Evolutionary conservation across 2,329 filamentous ascomycete genomes (phyloP).

Genomic region (Talaromyces islandicus): DNA sequence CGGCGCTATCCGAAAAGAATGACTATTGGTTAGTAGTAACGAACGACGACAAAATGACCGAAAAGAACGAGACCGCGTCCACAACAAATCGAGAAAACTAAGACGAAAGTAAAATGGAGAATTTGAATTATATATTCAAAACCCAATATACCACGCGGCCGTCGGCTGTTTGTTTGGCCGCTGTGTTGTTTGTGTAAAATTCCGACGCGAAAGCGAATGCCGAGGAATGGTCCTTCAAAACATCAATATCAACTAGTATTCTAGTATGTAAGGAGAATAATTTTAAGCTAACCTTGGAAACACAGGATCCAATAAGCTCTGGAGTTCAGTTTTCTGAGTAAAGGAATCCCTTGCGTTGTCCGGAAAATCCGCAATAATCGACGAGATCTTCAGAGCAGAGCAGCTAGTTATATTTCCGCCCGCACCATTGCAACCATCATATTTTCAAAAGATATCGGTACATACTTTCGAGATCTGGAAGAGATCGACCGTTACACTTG

Average conservation of each 20-base stretch:
- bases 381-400: not conserved
- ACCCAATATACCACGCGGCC: not conserved
- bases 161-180: not conserved
- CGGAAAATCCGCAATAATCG: not conserved
- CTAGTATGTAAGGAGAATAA: not conserved
- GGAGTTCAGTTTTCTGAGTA: not conserved
- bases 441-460: not conserved
- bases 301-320: not conserved
- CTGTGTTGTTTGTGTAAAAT: conserved; percentile 5
- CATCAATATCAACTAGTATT: not conserved
- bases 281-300: not conserved
- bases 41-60: not conserved
- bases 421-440: not conserved
- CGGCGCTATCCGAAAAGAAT: not conserved
- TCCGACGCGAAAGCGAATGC: conserved; percentile 1
- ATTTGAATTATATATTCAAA: not conserved
- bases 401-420: not conserved
- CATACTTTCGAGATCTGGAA: not conserved
- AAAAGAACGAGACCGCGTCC: conserved; percentile 2
- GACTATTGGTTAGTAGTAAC: conserved; percentile 8
- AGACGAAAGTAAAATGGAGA: not conserved
- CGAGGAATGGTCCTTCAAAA: not conserved
- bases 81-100: conserved; percentile 7
- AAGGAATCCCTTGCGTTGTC: not conserved
- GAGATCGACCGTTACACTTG: not conserved